A percentile compares a stretch with the other conserved stretches of the same genome.
Evolutionary conservation across 257 asterid species (phyloP).

Genomic region (Coffea canephora): DNA sequence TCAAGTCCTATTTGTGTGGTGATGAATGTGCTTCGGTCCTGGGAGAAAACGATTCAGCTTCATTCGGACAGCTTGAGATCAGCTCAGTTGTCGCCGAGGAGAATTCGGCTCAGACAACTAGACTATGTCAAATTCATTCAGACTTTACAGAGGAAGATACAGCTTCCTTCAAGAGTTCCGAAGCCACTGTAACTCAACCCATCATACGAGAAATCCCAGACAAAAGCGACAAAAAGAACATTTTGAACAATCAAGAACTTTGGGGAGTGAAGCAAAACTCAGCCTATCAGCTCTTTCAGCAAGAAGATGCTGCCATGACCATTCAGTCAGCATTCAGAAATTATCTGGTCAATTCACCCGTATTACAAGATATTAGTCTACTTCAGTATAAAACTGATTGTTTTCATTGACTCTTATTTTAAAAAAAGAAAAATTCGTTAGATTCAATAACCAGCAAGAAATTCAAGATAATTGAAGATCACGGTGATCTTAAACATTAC

Average conservation of each 20-base stretch:
- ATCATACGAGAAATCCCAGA: conserved; percentile 2
- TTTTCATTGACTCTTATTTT: background rate
- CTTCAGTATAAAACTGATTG: background rate
- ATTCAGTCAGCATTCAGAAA: conserved; percentile 57
- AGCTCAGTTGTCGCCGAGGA: conserved; percentile 20
- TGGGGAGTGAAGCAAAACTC: conserved; percentile 32
- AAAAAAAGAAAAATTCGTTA: background rate
- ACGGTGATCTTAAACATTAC: background rate
- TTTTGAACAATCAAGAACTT: background rate
- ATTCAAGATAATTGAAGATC: background rate
- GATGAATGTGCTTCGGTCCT: conserved; percentile 35
- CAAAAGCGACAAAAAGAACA: background rate
- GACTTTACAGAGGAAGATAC: conserved; percentile 28
- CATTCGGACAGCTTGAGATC: conserved; percentile 16
- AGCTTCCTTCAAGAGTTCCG: conserved; percentile 37
- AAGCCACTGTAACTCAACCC: conserved; percentile 55
- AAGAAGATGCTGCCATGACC: conserved; percentile 53
- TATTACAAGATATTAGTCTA: background rate
- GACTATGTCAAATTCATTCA: conserved; percentile 14
- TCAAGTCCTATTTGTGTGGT: conserved; percentile 52
- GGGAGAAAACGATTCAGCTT: conserved; percentile 36
- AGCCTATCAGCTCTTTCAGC: conserved; percentile 37
- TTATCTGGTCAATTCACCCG: conserved; percentile 34
- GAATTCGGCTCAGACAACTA: conserved; percentile 22
- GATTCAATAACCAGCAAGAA: background rate